Base-by-base conservation (phyloP, 106 monocot genomes). In the Acanthochlamys bracteata region DNA sequence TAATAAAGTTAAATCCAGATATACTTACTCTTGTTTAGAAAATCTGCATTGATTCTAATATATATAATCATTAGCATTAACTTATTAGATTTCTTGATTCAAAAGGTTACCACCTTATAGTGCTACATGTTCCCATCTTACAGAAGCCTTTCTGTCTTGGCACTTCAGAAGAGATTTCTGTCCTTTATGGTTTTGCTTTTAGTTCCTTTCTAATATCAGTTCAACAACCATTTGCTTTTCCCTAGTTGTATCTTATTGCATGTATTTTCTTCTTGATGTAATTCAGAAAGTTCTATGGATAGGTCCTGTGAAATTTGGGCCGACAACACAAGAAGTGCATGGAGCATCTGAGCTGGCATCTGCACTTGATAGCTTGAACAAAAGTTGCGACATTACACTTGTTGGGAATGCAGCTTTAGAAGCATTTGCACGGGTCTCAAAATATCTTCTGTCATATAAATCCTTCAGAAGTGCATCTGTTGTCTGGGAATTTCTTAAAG, bases 221-320 rank as follows among this genome's bases (percentile, higher is more conserved):
- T n/a, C n/a, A n/a, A n/a, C n/a, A n/a, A n/a, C n/a, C n/a, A n/a
- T n/a, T n/a, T n/a, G n/a, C n/a, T n/a, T n/a, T n/a, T n/a, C n/a
- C n/a, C n/a, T n/a, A n/a, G 7, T 13, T 43, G 43, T 43, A 13
- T 43, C 7, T 7, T 13, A 43, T 43, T 8, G 7, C 43, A 43
- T 43, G 43, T n/a, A 13, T 43, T 54, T 6, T n/a, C 55, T 42
- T 12, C 53, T 51, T 65, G 26, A 11, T 51, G 7, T 70, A 26
- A 65, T 67, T 14, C 86, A 95, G 94, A 95, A 87, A 71, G 68
- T 84, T 69, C 68, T 95, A 55, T 79, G 81, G 81, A 82, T 95
- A 73, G 94, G 94, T 33, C 79, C 86, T 16, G 58, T 82, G 19
- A 77, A 78, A 23, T 83, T 82, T 73, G 66, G 66, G 69, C 27